Base-by-base conservation (phyloP, 2,329 filamentous ascomycete species). In the Neofusicoccum umdonicola region DNA sequence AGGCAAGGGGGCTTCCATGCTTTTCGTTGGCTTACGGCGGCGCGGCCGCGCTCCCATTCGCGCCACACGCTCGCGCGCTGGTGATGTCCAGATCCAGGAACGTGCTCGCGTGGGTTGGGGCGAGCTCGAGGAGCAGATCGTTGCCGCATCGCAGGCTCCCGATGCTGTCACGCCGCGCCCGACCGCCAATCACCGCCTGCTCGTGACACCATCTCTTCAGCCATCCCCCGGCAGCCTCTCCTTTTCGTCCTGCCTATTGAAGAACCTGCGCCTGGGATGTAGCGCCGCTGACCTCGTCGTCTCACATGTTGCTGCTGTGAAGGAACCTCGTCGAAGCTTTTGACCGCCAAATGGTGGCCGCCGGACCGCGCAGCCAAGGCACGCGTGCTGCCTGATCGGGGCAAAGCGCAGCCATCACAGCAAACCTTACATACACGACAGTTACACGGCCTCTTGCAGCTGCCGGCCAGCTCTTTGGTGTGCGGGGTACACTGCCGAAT, bases 1-100 rank as follows among this genome's bases (percentile, higher is more conserved):
- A 47, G 56, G 41, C 56, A 60, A 60, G 56, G 56, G 56, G 9
- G n/a, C 56, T 47, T 60, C 42, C 56, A 60, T 60, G 56, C 19
- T 42, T 57, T 45, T 60, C 31, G 22, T 22, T 22, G 22, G 22
- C 22, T 22, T 22, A 22, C 22, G 22, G 22, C 22, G 22, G 22
- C 22, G 22, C 22, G 22, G 22, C 22, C 22, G 22, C 22, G 22
- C 22, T 22, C 22, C 22, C 22, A 22, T 22, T 22, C 22, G 22
- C 22, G 22, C 22, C 22, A 22, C 22, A 22, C 22, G 22, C 22
- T 22, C 22, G 22, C 22, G 22, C 22, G 22, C 22, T 22, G 56
- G 56, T 19, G 42, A 47, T 60, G 56, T 37, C 37, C 42, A 47
- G 56, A n/a, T 60, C 42, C 56, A 60, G 56, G 56, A 60, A 60